Evolutionary conservation across 2,329 filamentous ascomycete genomes (phyloP).

Genomic region (Geosmithia flava): DNA sequence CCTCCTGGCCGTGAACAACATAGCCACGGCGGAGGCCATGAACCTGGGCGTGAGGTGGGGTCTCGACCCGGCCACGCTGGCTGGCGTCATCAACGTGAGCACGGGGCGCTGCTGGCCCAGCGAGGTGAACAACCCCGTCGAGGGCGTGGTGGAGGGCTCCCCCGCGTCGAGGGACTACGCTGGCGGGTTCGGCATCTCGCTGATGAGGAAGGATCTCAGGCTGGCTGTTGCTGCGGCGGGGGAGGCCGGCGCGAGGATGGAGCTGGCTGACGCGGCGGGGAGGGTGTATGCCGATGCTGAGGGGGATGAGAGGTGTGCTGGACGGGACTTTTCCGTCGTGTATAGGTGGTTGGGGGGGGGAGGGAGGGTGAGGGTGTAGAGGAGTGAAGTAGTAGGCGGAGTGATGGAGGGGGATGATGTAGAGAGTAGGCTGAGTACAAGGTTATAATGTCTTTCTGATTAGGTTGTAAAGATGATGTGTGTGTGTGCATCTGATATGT

Average conservation of each 20-base stretch:
- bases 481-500: too few relatives aligned
- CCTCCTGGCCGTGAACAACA: constrained; percentile 86
- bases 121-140: constrained; percentile 90
- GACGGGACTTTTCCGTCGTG: constrained; percentile 71
- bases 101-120: constrained; percentile 95
- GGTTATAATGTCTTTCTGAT: too few relatives aligned
- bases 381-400: too few relatives aligned
- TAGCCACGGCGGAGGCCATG: constrained; percentile 55
- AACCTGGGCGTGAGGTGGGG: constrained; percentile 51
- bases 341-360: constrained; percentile 58
- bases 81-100: constrained; percentile 81
- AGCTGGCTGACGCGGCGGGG: constrained; percentile 48
- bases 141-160: constrained; percentile 64
- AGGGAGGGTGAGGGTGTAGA: too few relatives aligned
- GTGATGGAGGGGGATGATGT: too few relatives aligned
- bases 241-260: constrained; percentile 53
- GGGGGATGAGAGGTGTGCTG: constrained; percentile 46
- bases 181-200: constrained; percentile 62
- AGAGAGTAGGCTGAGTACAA: too few relatives aligned
- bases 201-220: constrained; percentile 73
- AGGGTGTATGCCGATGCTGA: constrained; percentile 58
- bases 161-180: constrained; percentile 66
- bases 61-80: constrained; percentile 52
- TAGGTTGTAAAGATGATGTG: too few relatives aligned
- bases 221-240: constrained; percentile 61